Evolutionary conservation across 2,329 filamentous ascomycete genomes (phyloP).

Genomic region (Aspergillus piperis): DNA sequence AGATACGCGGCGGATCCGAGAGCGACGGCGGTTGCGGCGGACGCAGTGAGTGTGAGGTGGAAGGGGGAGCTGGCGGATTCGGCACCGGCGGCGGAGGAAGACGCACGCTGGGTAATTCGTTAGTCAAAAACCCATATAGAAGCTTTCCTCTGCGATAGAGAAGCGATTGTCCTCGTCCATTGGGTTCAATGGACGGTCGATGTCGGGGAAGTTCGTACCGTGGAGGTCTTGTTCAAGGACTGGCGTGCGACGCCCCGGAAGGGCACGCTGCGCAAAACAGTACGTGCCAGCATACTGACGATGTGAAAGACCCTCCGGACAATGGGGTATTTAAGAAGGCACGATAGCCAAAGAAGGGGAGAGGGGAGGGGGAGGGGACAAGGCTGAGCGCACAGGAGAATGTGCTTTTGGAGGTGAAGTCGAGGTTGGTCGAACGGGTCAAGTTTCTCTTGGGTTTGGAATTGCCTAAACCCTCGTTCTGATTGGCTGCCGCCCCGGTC

Average conservation of each 20-base stretch:
- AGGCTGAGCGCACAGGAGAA: slow-evolving; percentile 32
- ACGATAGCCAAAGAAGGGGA: slow-evolving; percentile 34
- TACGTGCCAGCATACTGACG: slow-evolving; percentile 86
- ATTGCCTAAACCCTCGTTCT: slow-evolving; percentile 40
- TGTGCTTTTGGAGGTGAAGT: slow-evolving; percentile 38
- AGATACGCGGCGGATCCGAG: slow-evolving; percentile 89
- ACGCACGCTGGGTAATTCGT: slow-evolving; percentile 58
- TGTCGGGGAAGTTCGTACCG: slow-evolving; percentile 64
- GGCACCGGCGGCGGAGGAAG: slow-evolving; percentile 69
- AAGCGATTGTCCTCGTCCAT: slow-evolving; percentile 32
- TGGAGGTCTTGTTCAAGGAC: slow-evolving; percentile 69
- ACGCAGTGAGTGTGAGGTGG: slow-evolving; percentile 82
- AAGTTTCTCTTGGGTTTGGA: slow-evolving; percentile 39
- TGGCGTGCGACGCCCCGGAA: slow-evolving; percentile 76
- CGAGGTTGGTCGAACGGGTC: slow-evolving; percentile 37
- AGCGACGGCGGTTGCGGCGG: slow-evolving; percentile 81
- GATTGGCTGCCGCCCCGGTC: slow-evolving; percentile 35
- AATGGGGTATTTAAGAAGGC: slow-evolving; percentile 32
- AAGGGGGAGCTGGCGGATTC: slow-evolving; percentile 73
- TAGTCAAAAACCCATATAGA: slow-evolving; percentile 35
- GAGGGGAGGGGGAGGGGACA: slow-evolving; percentile 31
- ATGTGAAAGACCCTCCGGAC: slow-evolving; percentile 41
- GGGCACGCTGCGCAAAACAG: slow-evolving; percentile 85
- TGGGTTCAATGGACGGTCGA: slow-evolving; percentile 32
- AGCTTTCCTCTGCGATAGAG: slow-evolving; percentile 23